These are phyloP conservation scores for Anacardium occidentale DNA, from an alignment of 345 rosid species.

Conservation along the genomic window DNA sequence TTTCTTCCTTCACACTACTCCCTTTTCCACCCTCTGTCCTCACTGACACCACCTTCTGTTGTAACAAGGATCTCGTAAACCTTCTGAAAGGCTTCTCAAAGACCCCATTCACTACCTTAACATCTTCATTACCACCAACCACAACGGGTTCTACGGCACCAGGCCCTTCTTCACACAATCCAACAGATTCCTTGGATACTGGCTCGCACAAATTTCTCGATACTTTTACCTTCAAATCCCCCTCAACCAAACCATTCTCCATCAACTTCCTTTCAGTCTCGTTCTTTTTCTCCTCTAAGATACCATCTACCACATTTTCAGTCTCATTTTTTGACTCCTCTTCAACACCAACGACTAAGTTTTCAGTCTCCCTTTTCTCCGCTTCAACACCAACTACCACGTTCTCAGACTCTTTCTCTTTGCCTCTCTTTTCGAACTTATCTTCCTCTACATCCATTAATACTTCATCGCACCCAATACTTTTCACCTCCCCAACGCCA, in stretches of 20 bases:
- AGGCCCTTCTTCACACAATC: constrained; percentile 26
- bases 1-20: constrained; percentile 12
- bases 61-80: constrained; percentile 57
- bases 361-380: constrained; percentile 3
- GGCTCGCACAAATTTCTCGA: constrained; percentile 26
- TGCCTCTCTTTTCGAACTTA: neutral
- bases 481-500: neutral
- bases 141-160: constrained; percentile 17
- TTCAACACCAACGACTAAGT: neutral
- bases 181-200: constrained; percentile 8
- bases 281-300: neutral
- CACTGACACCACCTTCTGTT: constrained; percentile 31
- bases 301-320: neutral
- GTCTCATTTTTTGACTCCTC: neutral
- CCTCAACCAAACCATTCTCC: constrained; percentile 13
- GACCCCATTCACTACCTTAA: constrained; percentile 24
- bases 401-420: neutral
- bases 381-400: constrained; percentile 7
- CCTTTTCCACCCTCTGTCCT: neutral
- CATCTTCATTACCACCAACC: constrained; percentile 14
- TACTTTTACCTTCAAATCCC: constrained; percentile 17
- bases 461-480: neutral
- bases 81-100: constrained; percentile 35
- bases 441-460: constrained; percentile 12
- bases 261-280: neutral